phyloP scores from a whole-genome alignment of 148 eudicot genomes.

The Rhododendron ferrugineum region DNA sequence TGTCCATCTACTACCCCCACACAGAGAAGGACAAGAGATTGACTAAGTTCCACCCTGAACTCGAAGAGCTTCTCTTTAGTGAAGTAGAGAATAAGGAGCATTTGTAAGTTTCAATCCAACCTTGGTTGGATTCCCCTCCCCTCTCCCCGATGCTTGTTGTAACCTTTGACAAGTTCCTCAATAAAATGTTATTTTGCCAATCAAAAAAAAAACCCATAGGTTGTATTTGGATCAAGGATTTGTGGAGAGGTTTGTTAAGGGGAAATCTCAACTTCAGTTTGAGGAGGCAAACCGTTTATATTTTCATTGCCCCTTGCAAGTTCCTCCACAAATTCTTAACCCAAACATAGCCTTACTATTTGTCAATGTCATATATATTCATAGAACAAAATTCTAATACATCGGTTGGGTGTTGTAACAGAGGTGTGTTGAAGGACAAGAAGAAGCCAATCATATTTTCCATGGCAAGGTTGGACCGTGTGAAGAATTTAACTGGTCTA shows the following conservation, averaged over 20 bases:
- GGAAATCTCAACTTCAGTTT: neutral
- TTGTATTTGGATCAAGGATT: neutral
- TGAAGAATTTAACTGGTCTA: slow-evolving; percentile 89
- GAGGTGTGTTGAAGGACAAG: slow-evolving; percentile 77
- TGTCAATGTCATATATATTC: neutral
- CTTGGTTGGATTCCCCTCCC: too few relatives aligned
- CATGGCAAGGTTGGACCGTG: slow-evolving; percentile 92
- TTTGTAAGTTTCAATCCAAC: slow-evolving; percentile 34
- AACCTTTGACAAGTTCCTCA: too few relatives aligned
- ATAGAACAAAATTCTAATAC: neutral
- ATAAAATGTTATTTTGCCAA: too few relatives aligned
- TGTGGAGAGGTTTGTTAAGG: neutral
- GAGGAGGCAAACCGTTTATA: neutral
- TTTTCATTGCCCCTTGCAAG: neutral
- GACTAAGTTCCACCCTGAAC: slow-evolving; percentile 75
- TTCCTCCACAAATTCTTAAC: neutral
- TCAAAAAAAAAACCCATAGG: neutral
- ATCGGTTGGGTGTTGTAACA: slow-evolving; percentile 15
- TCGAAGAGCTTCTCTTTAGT: slow-evolving; percentile 83
- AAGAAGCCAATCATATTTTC: slow-evolving; percentile 87
- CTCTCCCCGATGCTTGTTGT: too few relatives aligned
- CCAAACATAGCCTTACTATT: neutral
- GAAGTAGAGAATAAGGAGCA: slow-evolving; percentile 76
- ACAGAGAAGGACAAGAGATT: slow-evolving; percentile 74
- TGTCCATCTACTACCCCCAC: slow-evolving; percentile 74